Base-by-base conservation (phyloP, 75 land plant species). In the Picea sitchensis region DNA sequence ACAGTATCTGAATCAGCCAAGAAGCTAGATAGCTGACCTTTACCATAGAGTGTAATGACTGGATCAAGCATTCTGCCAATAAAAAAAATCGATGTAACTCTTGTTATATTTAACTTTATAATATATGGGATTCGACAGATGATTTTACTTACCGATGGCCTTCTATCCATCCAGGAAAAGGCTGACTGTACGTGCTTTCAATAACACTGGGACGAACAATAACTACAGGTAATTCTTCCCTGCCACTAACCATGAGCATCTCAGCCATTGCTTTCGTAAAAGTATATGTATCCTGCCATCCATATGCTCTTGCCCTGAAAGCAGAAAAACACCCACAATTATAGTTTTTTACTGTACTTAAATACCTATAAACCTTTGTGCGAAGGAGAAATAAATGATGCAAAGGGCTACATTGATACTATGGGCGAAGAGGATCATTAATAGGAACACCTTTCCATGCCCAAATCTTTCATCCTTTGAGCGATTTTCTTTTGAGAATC, bases 151-250 rank as follows among this genome's bases (percentile, higher is more conserved):
- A 56, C 6, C 98, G 85, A 80, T 91, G 89, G 21, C 98, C 98
- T 88, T 95, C 98, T 90, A 95, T 95, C 98, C 98, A 95, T 23
- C 98, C 98, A 6, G 95, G 90, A 78, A 92, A 95, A 36, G 98
- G 98, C 15, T 95, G 91, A 23, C 82, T 84, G 79, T 57, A 88
- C 14, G 98, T 93, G 87, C 98, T 92, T 81, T 95, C 98, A 59
- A 95, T 89, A 20, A 95, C 92, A 80, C 95, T 95, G 3, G 98
- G 98, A 17, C 98, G 78, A 14, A 95, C 81, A 61, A 91, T 84
- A 36, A 91, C 95, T 44, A 91, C 89, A 17, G 98, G 98, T 58
- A 92, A 64, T 14, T 91, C 88, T 14, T 85, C 92, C 56, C 92
- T 84, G 80, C 73, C 82, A 54, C 78, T 78, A 38, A 87, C 82